Percentiles rank a stretch among this genome's conserved stretches.
Evolutionary conservation across 1,284 basidiomycete genomes (phyloP).

Genomic region (Papiliotrema laurentii): DNA sequence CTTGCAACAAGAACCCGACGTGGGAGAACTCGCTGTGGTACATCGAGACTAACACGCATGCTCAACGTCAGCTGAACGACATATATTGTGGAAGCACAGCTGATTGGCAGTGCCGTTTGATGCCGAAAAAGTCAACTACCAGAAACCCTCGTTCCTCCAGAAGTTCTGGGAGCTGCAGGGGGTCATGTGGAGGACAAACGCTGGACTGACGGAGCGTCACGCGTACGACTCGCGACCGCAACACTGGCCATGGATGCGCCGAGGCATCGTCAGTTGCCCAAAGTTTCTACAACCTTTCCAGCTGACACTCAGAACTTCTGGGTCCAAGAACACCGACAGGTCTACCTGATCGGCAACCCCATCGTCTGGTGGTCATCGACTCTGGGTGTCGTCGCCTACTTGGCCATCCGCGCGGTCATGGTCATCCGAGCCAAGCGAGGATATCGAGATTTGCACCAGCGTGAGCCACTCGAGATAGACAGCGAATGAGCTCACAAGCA

Average conservation of each 20-base stretch:
- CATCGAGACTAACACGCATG: constrained; percentile 80
- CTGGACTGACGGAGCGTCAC: constrained; percentile 89
- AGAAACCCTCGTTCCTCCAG: constrained; percentile 73
- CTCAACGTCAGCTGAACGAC: constrained; percentile 56
- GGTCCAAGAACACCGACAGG: constrained; percentile 92
- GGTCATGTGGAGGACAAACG: constrained; percentile 99
- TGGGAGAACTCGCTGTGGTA: constrained; percentile 90
- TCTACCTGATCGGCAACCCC: constrained; percentile 93
- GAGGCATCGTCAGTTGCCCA: constrained; percentile 74
- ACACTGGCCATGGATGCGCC: constrained; percentile 79
- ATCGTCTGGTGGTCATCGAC: constrained; percentile 86
- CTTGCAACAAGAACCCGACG: constrained; percentile 95
- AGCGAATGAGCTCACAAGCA: constrained; percentile 37
- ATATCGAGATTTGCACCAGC: constrained; percentile 82
- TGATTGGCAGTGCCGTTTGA: constrained; percentile 58
- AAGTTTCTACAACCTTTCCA: not conserved
- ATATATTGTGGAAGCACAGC: not conserved
- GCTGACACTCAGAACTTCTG: constrained; percentile 73
- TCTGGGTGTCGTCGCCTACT: constrained; percentile 64
- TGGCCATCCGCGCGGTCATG: constrained; percentile 66
- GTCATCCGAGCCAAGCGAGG: constrained; percentile 86
- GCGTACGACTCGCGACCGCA: constrained; percentile 88
- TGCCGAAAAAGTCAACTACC: constrained; percentile 82
- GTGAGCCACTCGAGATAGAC: constrained; percentile 53
- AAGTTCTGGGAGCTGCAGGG: constrained; percentile 91